Evolutionary conservation across 2,329 filamentous ascomycete genomes (phyloP), one percentile per base, ranked within the genome.

Genomic region (Albifimbria verrucaria): DNA sequence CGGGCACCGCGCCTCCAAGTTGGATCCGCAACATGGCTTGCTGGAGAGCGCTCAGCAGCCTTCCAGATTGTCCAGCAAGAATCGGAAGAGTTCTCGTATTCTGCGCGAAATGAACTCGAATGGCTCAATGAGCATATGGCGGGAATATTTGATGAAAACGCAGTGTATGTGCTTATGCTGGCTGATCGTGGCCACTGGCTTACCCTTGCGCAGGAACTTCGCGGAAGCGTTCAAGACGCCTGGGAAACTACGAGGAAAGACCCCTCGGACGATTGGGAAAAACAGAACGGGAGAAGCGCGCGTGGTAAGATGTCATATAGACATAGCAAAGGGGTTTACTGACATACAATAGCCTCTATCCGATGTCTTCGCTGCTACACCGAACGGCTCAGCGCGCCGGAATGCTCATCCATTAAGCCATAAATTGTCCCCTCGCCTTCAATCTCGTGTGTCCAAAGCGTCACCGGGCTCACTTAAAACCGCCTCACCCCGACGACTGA

Each of bases 51-150:
- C 62, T 81, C 87, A 43, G 89, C 92, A 64, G 87, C 90, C 15
- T 76, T 85, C 51, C 82, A 89, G 59, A 86, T 97, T 57, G 82
- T 89, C 17, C 80, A 88, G 46, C 83, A 91, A 52, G 94, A 97
- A 70, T 82, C 90, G 51, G 93, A 97, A 61, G 95, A 99, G 73
- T 95, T 97, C 66, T 85, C 89, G 43, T 97, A 90, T 73, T 91
- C 92, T 25, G 92, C 90, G 57, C 85, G 90, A 54, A 96, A 97
- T 72, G 94, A 99, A 70, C 77, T 97, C 65, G 92, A 97, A 68
- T 99, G 94, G 94, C 78, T 99, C 63, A 97, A 99, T 66, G 94
- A 97, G 74, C 94, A 99, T 71, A 97, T 99, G 93, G 85, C 85
- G 48, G 91, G 96, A 58, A 90, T 99, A 65, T 96, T 97, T 69